A percentile compares a stretch with the other conserved stretches of the same genome.
Evolutionary conservation across 2,329 filamentous ascomycete genomes (phyloP).

Genomic region (Coniochaeta hoffmannii): DNA sequence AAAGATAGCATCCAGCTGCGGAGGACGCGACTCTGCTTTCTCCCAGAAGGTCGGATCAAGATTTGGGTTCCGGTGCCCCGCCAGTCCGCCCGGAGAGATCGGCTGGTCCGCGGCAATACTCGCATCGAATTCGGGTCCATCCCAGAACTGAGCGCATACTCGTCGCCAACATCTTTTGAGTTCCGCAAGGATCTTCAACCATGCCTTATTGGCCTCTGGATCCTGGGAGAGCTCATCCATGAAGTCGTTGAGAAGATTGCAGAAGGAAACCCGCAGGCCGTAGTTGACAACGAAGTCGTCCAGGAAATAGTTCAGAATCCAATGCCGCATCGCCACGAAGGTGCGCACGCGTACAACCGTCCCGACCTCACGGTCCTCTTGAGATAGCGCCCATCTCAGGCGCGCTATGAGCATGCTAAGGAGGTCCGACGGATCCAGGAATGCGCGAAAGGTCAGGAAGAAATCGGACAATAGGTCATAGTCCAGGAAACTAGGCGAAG

Average conservation of each 20-base stretch:
- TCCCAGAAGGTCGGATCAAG: constrained; percentile 50
- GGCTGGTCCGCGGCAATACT: constrained; percentile 56
- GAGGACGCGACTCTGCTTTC: constrained; percentile 32
- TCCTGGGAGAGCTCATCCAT: constrained; percentile 46
- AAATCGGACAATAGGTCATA: constrained; percentile 97
- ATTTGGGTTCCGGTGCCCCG: constrained; percentile 49
- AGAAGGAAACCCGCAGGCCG: constrained; percentile 69
- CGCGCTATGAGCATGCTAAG: constrained; percentile 79
- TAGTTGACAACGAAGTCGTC: constrained; percentile 85
- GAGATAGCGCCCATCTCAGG: constrained; percentile 72
- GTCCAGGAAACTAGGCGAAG: constrained; percentile 89
- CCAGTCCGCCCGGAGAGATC: constrained; percentile 69
- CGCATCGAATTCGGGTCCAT: constrained; percentile 58
- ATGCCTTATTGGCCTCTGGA: constrained; percentile 38
- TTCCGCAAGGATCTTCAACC: constrained; percentile 82
- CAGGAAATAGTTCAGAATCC: constrained; percentile 95
- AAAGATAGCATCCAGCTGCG: constrained; percentile 34
- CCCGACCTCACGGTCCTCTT: constrained; percentile 71
- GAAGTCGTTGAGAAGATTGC: constrained; percentile 67
- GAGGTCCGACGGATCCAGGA: constrained; percentile 69
- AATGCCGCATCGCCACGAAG: constrained; percentile 91
- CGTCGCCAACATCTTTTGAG: constrained; percentile 96
- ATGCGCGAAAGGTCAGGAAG: constrained; percentile 89
- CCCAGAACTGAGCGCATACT: constrained; percentile 86
- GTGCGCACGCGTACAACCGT: constrained; percentile 92